Conservation (phyloP, 139 green algal species). For the Closterium sp. region DNA sequence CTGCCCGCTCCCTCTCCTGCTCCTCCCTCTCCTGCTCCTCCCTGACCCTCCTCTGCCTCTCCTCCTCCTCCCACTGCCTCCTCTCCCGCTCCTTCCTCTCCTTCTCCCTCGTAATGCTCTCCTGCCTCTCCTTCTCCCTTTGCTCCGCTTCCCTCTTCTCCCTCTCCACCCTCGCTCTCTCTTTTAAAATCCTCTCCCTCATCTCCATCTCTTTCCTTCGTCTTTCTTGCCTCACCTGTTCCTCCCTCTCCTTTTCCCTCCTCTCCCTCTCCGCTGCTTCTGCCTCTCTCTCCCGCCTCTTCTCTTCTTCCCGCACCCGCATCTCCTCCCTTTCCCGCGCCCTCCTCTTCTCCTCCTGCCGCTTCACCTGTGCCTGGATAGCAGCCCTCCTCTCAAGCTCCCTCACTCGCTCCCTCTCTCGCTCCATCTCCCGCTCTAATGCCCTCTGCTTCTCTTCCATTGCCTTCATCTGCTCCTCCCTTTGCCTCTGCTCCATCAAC, state of each 20-base stretch:
- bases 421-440: background rate
- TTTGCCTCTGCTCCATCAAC: background rate
- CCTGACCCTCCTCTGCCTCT: background rate
- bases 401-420: background rate
- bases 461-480: background rate
- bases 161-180: background rate
- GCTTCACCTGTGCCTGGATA: background rate
- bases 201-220: background rate
- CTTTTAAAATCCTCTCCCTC: background rate
- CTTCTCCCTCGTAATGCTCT: background rate
- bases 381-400: background rate
- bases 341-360: background rate
- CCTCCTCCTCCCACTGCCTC: background rate
- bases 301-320: background rate
- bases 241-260: background rate
- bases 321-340: no score
- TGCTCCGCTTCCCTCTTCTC: background rate
- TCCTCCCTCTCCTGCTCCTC: no score
- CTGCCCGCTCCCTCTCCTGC: background rate
- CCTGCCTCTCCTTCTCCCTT: background rate
- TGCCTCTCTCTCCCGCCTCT: background rate
- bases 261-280: background rate
- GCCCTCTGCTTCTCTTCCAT: conserved; percentile 3
- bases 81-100: background rate
- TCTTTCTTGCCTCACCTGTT: background rate